These are phyloP conservation scores for Xylaria sp. DNA, from an alignment of 2,329 filamentous ascomycete species.

Conservation along the genomic window DNA sequence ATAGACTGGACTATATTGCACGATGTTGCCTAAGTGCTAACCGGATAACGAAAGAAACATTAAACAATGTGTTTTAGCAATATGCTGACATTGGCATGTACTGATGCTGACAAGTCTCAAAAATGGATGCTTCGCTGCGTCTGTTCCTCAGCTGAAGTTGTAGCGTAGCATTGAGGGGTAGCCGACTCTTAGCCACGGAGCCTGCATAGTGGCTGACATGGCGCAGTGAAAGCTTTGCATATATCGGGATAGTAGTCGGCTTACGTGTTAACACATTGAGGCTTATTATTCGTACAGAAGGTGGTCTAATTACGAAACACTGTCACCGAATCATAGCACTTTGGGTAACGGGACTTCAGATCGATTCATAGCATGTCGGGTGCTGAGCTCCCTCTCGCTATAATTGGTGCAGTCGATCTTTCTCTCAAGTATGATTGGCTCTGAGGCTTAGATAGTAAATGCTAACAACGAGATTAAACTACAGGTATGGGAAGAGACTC, in stretches of 20 bases:
- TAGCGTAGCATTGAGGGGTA: too few relatives aligned
- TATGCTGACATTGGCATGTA: not conserved
- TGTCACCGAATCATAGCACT: not conserved
- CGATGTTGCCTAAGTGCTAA: too few relatives aligned
- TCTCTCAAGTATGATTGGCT: conserved; percentile 8
- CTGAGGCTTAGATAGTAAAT: not conserved
- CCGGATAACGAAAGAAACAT: not conserved
- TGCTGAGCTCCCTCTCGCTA: conserved; percentile 8
- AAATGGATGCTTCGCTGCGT: too few relatives aligned
- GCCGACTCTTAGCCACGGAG: too few relatives aligned
- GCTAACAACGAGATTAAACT: conserved; percentile 4
- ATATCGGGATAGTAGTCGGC: too few relatives aligned
- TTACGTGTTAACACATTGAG: too few relatives aligned
- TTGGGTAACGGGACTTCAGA: not conserved
- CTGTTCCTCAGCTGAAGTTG: too few relatives aligned
- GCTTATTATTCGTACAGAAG: too few relatives aligned
- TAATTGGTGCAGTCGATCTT: conserved; percentile 11
- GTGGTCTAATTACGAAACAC: too few relatives aligned
- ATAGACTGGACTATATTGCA: not conserved
- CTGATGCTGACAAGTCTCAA: too few relatives aligned
- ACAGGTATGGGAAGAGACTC: conserved; percentile 8
- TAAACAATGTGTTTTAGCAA: not conserved
- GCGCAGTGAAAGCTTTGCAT: too few relatives aligned
- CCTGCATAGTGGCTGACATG: too few relatives aligned
- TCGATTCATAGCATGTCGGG: conserved; percentile 12